phyloP scores from a whole-genome alignment of 1,284 basidiomycete species.

The Pascua guehoae region DNA sequence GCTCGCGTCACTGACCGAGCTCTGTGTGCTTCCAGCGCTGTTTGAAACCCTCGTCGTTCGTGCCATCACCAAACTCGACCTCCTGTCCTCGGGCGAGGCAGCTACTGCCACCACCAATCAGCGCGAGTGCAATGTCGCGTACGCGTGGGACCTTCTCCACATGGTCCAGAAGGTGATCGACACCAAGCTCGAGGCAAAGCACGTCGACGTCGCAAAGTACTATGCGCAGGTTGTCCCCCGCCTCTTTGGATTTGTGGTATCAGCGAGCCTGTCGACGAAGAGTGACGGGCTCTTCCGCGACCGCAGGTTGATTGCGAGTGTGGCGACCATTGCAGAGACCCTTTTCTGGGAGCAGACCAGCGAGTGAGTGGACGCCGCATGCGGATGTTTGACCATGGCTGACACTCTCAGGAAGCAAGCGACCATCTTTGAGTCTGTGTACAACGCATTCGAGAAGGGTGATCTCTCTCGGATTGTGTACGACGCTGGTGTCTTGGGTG shows the following conservation, averaged over 20 bases:
- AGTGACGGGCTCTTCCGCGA: constrained; percentile 55
- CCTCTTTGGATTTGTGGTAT: constrained; percentile 67
- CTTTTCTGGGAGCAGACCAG: constrained; percentile 62
- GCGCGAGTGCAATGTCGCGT: constrained; percentile 64
- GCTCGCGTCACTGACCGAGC: constrained; percentile 66
- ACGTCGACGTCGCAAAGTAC: constrained; percentile 74
- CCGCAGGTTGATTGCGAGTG: constrained; percentile 61
- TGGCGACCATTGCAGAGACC: constrained; percentile 64
- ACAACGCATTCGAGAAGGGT: constrained; percentile 62
- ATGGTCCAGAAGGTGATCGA: constrained; percentile 63
- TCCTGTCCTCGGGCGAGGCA: constrained; percentile 46
- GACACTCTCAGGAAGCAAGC: constrained; percentile 51
- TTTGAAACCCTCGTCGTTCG: constrained; percentile 82
- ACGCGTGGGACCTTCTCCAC: constrained; percentile 74
- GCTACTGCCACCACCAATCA: constrained; percentile 23
- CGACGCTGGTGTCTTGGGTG: constrained; percentile 45
- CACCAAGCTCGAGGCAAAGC: constrained; percentile 60
- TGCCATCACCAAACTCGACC: constrained; percentile 72
- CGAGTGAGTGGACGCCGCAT: constrained; percentile 56
- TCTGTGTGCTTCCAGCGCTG: constrained; percentile 71
- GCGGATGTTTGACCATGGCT: not conserved
- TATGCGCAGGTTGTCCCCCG: constrained; percentile 67
- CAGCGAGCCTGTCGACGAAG: constrained; percentile 45
- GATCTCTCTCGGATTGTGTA: constrained; percentile 57
- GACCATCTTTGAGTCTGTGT: constrained; percentile 57